Conservation (phyloP, 129 eudicot genomes). For the Lonicera japonica region DNA sequence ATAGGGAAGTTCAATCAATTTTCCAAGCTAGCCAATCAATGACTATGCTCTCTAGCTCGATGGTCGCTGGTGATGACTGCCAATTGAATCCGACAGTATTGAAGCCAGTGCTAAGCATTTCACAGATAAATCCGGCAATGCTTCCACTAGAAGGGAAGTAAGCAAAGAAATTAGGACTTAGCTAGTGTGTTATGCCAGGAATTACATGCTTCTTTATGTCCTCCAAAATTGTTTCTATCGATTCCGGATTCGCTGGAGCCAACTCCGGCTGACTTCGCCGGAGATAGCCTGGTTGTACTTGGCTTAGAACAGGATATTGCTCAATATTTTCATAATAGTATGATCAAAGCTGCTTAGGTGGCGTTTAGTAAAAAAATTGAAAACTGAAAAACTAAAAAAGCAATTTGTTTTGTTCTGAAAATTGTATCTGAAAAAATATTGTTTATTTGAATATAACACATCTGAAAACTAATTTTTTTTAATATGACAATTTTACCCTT, state of each 20-base stretch:
- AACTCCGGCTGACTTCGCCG: conserved; percentile 14
- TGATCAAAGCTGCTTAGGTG: too few species aligned
- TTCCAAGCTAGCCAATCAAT: conserved; percentile 47
- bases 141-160: conserved; percentile 32
- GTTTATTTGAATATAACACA: too few species aligned
- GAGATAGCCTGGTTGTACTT: conserved; percentile 31
- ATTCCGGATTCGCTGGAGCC: conserved; percentile 26
- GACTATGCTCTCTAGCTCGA: conserved; percentile 39
- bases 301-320: conserved; percentile 26
- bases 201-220: conserved; percentile 31
- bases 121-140: conserved; percentile 37
- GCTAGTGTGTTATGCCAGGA: conserved; percentile 41
- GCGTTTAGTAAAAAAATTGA: too few species aligned
- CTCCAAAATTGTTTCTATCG: conserved; percentile 20
- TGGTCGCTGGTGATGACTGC: conserved; percentile 43
- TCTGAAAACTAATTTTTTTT: too few species aligned
- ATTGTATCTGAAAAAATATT: too few species aligned
- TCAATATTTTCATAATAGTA: conserved; percentile 28
- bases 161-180: conserved; percentile 35
- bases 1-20: conserved; percentile 27
- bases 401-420: too few species aligned
- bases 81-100: conserved; percentile 44
- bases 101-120: conserved; percentile 28
- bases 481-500: too few species aligned
- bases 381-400: too few species aligned